Base-by-base conservation (phyloP, 192 early-diverging fungal genomes). In the Obelidium mucronatum region DNA sequence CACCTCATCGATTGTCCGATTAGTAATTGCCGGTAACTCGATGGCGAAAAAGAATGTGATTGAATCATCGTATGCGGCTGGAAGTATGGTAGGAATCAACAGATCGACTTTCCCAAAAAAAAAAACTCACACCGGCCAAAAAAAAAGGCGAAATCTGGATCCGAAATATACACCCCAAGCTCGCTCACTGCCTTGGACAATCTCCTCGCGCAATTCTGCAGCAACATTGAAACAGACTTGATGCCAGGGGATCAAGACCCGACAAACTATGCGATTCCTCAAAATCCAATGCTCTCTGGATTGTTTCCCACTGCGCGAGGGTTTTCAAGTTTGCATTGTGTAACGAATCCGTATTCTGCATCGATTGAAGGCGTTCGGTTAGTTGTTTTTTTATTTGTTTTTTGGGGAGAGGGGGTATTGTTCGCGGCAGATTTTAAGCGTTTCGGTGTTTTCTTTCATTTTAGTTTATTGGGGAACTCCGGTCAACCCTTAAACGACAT, bases 401-500 rank as follows among this genome's bases (percentile, higher is more conserved):
- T n/a, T n/a, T n/a, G n/a, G n/a, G n/a, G n/a, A n/a, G n/a, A n/a
- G n/a, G n/a, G n/a, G n/a, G n/a, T n/a, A n/a, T n/a, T n/a, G n/a
- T n/a, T n/a, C n/a, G n/a, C n/a, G n/a, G n/a, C n/a, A n/a, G n/a
- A n/a, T 65, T 26, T 36, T 71, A 19, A 26, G 19, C 15, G 37
- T 24, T n/a, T n/a, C 77, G 54, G 22, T 28, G 5, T 8, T 53
- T 52, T 36, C 8, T 69, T 36, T 22, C 33, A 26, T 40, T 56
- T n/a, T 39, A 94, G 91, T 2, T 62, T 96, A 58, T 80, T 97
- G 48, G 94, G 91, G 22, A 89, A 89, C 1, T 89, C 93, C 0
- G 97, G 97, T 11, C 97, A 99, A 81, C 94, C 88, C 28, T 67
- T 99, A 35, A 93, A 95, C 76, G 96, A 97, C 68, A 88, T 97